These are phyloP conservation scores for Nicotiana tomentosiformis DNA, from an alignment of 257 asterid species.

Conservation along the genomic window DNA sequence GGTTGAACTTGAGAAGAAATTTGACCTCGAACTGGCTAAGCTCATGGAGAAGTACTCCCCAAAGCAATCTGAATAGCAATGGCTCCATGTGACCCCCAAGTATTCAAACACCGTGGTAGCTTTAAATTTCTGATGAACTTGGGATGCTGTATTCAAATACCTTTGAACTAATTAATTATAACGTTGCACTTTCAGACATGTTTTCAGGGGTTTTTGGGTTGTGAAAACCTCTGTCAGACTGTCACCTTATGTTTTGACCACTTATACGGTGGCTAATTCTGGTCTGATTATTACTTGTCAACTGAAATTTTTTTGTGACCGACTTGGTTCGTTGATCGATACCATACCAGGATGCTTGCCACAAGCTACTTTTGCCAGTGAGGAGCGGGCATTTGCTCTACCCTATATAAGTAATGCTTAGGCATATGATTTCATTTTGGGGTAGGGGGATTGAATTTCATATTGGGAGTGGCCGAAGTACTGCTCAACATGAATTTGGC, in stretches of 20 bases:
- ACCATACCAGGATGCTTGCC: background rate
- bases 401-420: background rate
- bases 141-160: background rate
- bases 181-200: background rate
- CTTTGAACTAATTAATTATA: background rate
- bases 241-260: background rate
- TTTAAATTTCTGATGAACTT: background rate
- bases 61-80: background rate
- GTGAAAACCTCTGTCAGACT: background rate
- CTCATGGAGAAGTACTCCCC: conserved; percentile 1
- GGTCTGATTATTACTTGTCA: background rate
- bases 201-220: background rate
- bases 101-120: background rate
- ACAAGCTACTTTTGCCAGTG: background rate
- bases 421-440: background rate
- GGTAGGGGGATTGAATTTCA: background rate
- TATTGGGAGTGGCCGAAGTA: background rate
- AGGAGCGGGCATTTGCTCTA: background rate
- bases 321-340: background rate
- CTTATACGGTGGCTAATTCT: background rate
- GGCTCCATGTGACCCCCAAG: background rate
- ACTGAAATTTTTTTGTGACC: background rate
- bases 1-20: background rate
- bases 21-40: background rate
- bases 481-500: too few species aligned